Percentiles rank a stretch among this genome's conserved stretches.
Conservation (phyloP, 139 green algal species). For the Dunaliella primolecta region DNA sequence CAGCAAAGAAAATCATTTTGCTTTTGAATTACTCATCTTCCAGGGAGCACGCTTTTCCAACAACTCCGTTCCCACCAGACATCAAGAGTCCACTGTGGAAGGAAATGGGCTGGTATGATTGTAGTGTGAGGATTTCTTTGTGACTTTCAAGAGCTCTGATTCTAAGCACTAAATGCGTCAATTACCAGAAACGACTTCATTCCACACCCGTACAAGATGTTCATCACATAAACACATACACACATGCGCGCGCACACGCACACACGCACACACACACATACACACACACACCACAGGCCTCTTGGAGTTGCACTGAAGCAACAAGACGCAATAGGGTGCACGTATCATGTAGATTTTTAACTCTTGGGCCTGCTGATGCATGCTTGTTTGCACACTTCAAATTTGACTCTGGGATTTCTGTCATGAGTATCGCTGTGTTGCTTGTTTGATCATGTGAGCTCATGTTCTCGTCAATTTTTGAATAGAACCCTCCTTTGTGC, state of each 20-base stretch:
- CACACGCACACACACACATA: no score
- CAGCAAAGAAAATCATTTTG: not conserved
- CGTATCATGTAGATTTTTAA: no score
- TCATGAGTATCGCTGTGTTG: not conserved
- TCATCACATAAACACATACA: not conserved
- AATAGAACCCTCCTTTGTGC: not conserved
- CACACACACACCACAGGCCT: no score
- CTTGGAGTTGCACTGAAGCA: no score
- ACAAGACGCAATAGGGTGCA: no score
- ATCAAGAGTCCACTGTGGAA: constrained; percentile 3
- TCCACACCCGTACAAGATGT: not conserved
- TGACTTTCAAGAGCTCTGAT: not conserved
- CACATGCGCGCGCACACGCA: no score
- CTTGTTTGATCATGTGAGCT: not conserved
- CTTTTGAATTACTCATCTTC: not conserved
- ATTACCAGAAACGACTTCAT: not conserved
- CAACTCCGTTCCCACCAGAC: not conserved
- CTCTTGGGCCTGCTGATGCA: no score
- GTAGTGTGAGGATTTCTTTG: no score
- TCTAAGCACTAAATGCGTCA: not conserved
- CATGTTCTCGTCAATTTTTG: not conserved
- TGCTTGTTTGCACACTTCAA: not conserved
- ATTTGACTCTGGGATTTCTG: not conserved
- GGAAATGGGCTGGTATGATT: constrained; percentile 1
- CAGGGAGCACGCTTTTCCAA: not conserved